phyloP scores from a whole-genome alignment of 768 basidiomycete genomes.

The Kwoniella sp. region DNA sequence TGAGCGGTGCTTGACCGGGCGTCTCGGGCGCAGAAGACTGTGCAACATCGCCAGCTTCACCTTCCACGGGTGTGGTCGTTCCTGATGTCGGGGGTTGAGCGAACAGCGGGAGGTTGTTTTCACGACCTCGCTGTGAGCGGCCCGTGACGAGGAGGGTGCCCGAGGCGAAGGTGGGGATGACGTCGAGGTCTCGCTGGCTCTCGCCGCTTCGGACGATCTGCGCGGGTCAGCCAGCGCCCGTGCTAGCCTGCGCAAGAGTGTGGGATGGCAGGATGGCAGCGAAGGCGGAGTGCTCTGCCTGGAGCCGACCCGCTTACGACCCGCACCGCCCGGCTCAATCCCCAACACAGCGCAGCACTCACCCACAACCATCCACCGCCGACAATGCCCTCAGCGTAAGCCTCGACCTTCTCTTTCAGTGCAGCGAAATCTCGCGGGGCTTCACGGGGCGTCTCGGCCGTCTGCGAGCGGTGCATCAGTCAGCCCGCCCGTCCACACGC shows the following conservation, averaged over 20 bases:
- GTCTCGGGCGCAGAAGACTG: constrained; percentile 4
- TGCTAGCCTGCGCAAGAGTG: no score
- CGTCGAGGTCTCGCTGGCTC: constrained; percentile 59
- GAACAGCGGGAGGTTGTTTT: constrained; percentile 13
- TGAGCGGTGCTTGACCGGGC: background rate
- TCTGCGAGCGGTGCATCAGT: constrained; percentile 3
- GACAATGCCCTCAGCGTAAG: constrained; percentile 45
- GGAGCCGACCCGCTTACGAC: no score
- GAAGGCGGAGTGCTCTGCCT: no score
- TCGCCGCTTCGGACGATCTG: constrained; percentile 66
- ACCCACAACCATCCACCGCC: constrained; percentile 50
- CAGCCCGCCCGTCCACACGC: background rate
- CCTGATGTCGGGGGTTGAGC: constrained; percentile 17
- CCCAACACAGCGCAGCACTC: no score
- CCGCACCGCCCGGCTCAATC: no score
- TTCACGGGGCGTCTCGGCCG: constrained; percentile 20
- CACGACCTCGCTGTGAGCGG: constrained; percentile 45
- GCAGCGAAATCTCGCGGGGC: constrained; percentile 22
- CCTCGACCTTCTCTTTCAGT: constrained; percentile 39
- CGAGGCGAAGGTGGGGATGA: constrained; percentile 80
- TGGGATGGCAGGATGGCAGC: no score
- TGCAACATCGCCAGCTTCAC: no score
- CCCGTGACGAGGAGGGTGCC: constrained; percentile 72
- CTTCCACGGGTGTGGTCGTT: constrained; percentile 4
- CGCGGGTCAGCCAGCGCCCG: no score